Percentiles rank a stretch among this genome's conserved stretches.
Evolutionary conservation across 2,329 filamentous ascomycete species (phyloP).

Genomic region (Sporothrix curviconia): DNA sequence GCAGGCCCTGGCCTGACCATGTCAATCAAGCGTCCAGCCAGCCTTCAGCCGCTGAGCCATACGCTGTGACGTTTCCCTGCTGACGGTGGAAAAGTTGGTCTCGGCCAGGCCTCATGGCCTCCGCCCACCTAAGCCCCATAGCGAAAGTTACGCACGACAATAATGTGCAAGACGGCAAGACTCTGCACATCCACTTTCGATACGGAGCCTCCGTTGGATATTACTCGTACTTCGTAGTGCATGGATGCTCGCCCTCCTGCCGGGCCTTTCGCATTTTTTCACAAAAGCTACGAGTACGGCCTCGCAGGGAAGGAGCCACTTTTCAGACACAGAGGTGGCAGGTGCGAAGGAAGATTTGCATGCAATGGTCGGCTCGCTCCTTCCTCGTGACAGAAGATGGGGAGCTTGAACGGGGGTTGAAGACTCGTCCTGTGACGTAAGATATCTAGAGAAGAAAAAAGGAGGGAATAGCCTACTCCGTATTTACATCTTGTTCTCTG

Average conservation of each 20-base stretch:
- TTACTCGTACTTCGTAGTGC: not conserved
- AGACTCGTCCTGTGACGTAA: conserved; percentile 1
- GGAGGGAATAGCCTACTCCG: no score
- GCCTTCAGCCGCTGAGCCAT: not conserved
- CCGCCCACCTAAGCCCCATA: no score
- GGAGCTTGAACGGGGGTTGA: not conserved
- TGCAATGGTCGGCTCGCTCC: not conserved
- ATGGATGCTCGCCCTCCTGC: not conserved
- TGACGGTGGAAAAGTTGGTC: not conserved
- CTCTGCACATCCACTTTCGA: no score
- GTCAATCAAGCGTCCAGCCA: not conserved
- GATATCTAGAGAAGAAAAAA: no score
- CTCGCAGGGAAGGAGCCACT: no score
- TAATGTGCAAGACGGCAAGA: no score
- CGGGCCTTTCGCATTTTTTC: not conserved
- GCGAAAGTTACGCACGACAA: no score
- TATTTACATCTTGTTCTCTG: not conserved
- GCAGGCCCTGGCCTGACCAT: not conserved
- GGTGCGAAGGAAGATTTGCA: not conserved
- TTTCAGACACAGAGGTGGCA: conserved; percentile 1
- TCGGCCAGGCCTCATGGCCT: not conserved
- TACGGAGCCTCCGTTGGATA: no score
- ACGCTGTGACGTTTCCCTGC: not conserved
- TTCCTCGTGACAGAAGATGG: not conserved
- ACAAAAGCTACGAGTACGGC: not conserved